These are phyloP conservation scores for Arthrobotrys iridis DNA, from an alignment of 2,329 filamentous ascomycete genomes.

Conservation along the genomic window DNA sequence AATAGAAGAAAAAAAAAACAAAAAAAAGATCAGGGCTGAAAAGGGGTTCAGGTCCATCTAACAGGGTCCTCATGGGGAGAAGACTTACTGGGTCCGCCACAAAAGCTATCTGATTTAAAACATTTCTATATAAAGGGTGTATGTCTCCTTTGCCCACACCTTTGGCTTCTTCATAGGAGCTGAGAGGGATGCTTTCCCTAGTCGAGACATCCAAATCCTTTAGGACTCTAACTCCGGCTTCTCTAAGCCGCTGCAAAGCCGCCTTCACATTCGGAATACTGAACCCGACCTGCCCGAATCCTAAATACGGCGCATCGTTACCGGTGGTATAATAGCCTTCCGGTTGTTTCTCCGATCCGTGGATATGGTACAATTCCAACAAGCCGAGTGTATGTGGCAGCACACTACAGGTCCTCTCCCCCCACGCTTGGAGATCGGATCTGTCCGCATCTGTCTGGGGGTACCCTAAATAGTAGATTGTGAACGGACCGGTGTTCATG, in stretches of 20 bases:
- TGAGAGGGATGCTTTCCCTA: slow-evolving; percentile 58
- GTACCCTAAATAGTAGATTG: slow-evolving; percentile 60
- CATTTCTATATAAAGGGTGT: slow-evolving; percentile 58
- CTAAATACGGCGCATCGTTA: slow-evolving; percentile 58
- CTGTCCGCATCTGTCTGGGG: slow-evolving; percentile 16
- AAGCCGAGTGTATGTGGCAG: slow-evolving; percentile 56
- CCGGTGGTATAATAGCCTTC: slow-evolving; percentile 57
- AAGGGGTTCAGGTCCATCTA: neutral
- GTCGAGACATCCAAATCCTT: slow-evolving; percentile 57
- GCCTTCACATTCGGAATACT: slow-evolving; percentile 59
- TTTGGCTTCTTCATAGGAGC: slow-evolving; percentile 31
- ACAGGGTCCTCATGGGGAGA: neutral
- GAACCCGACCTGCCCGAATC: slow-evolving; percentile 61
- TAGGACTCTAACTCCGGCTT: slow-evolving; percentile 29
- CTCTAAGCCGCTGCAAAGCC: slow-evolving; percentile 55
- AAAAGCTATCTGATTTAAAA: slow-evolving; percentile 60
- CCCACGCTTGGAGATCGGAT: slow-evolving; percentile 34
- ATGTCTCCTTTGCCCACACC: slow-evolving; percentile 54
- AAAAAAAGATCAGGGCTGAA: neutral
- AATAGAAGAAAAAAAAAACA: neutral
- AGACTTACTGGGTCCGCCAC: slow-evolving; percentile 58
- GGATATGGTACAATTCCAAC: slow-evolving; percentile 60
- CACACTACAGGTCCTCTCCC: slow-evolving; percentile 13
- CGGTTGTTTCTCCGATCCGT: slow-evolving; percentile 54
- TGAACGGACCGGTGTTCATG: slow-evolving; percentile 60